Evolutionary conservation across 352 stramenopile species (phyloP).

Genomic region (Phytophthora tentaculata): DNA sequence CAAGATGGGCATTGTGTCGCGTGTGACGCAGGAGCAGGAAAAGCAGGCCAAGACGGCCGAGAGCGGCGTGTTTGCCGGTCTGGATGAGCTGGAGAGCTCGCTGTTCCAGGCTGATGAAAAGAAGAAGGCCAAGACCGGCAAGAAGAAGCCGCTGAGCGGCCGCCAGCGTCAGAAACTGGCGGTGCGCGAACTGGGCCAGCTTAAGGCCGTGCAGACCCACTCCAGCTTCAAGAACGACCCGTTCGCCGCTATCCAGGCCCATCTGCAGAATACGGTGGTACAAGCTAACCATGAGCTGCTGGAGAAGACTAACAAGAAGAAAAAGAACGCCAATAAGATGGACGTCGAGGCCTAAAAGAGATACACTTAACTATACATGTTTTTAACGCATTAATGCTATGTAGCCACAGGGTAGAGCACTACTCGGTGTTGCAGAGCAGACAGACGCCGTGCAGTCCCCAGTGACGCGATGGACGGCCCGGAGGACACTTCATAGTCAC

Average conservation of each 20-base stretch:
- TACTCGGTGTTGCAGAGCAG: slow-evolving; percentile 75
- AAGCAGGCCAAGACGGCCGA: slow-evolving; percentile 51
- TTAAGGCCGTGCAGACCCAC: slow-evolving; percentile 88
- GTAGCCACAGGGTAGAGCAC: not conserved
- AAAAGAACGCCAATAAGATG: slow-evolving; percentile 34
- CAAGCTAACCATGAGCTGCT: slow-evolving; percentile 73
- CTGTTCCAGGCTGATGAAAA: slow-evolving; percentile 66
- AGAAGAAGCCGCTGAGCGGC: slow-evolving; percentile 73
- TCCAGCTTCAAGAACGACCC: slow-evolving; percentile 81
- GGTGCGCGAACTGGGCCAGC: slow-evolving; percentile 81
- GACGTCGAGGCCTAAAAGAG: slow-evolving; percentile 43
- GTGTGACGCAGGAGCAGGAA: slow-evolving; percentile 63
- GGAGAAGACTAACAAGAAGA: slow-evolving; percentile 49
- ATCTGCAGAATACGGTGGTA: slow-evolving; percentile 88
- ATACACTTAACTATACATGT: slow-evolving; percentile 28
- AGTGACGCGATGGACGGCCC: slow-evolving; percentile 93
- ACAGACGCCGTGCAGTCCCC: slow-evolving; percentile 93
- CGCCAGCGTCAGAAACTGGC: slow-evolving; percentile 87
- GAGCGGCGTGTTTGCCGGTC: slow-evolving; percentile 70
- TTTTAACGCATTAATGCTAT: slow-evolving; percentile 10
- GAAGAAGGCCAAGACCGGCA: slow-evolving; percentile 35
- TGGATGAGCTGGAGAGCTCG: slow-evolving; percentile 75
- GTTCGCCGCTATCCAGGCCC: slow-evolving; percentile 87
- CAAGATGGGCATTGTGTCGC: slow-evolving; percentile 87
- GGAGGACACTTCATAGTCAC: slow-evolving; percentile 91